Conservation (phyloP, 2,329 filamentous ascomycete species). For the Metarhizium brunneum region DNA sequence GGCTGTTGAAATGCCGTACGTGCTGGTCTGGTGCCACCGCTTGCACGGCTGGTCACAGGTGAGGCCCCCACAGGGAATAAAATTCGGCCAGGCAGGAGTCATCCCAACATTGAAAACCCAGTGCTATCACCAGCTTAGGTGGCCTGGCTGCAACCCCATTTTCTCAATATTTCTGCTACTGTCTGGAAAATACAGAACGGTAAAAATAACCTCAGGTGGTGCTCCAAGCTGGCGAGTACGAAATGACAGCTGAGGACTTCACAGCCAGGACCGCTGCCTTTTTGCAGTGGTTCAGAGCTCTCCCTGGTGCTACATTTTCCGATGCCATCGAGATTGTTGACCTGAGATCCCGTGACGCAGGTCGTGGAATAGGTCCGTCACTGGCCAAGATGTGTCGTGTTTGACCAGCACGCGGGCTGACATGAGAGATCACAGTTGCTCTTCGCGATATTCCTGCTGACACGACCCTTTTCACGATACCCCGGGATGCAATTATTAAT, state of each 20-base stretch:
- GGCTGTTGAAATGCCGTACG: too few relatives aligned
- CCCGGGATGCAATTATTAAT: slow-evolving; percentile 61
- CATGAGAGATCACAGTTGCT: slow-evolving; percentile 46
- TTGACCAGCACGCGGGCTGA: neutral
- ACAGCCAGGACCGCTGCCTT: slow-evolving; percentile 35
- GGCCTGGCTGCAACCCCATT: too few relatives aligned
- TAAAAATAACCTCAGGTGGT: too few relatives aligned
- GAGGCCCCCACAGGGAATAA: too few relatives aligned
- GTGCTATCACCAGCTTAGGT: too few relatives aligned
- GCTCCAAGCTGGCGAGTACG: neutral
- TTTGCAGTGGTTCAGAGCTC: slow-evolving; percentile 42
- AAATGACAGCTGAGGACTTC: slow-evolving; percentile 23
- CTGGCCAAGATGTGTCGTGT: neutral
- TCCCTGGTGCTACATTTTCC: slow-evolving; percentile 45
- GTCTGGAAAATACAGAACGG: too few relatives aligned
- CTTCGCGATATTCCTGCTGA: slow-evolving; percentile 60
- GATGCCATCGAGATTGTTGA: slow-evolving; percentile 42
- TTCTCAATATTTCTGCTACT: too few relatives aligned
- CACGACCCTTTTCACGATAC: slow-evolving; percentile 73
- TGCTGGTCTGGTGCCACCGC: too few relatives aligned
- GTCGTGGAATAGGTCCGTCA: slow-evolving; percentile 44
- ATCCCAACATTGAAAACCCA: too few relatives aligned
- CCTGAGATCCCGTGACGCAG: slow-evolving; percentile 38
- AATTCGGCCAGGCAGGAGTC: too few relatives aligned
- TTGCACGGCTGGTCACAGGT: too few relatives aligned